Base-by-base conservation (phyloP, 352 stramenopile genomes). In the Phytophthora syringae region DNA sequence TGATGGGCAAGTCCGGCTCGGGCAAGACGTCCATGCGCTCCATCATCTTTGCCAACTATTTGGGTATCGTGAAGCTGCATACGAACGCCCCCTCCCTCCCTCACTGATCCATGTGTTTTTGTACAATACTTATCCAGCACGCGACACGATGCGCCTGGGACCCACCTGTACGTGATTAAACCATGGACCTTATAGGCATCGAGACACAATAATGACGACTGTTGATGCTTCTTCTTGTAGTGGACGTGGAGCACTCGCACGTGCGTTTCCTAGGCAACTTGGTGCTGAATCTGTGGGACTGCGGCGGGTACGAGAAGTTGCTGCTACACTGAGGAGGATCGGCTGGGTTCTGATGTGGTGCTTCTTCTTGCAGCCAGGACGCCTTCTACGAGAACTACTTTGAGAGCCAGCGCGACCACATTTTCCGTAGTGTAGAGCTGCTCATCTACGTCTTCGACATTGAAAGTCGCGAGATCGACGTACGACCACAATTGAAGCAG, bases 1-100 rank as follows among this genome's bases (percentile, higher is more conserved):
- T 99, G 56, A 98, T 99, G 93, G 96, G 96, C 62, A 98, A 98
- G 74, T 98, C 89, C 43, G 93, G 94, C 40, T 94, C 90, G 18
- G 97, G 97, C 65, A 99, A 99, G 82, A 99, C 97, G 51, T 99
- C 97, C 52, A 99, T 99, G 98, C 80, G 98, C 55, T 98, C 93
- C 49, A 99, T 99, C 66, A 99, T 99, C 73, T 99, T 99, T 76
- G 98, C 98, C 64, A 99, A 99, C 84, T 99, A 99, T 79, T 74
- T 99, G 56, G 97, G 84, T 96, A 71, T 36, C 9, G 0, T 27
- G 18, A 16, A 9, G 39, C 39, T 45, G n/a, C 11, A 7, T 45
- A 44, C 11, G 24, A 49, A 18, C 39, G 9, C 10, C 25, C 15
- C 40, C 2, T 7, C n/a, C 34, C 49, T 58, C 27, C 59, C 45